These are phyloP conservation scores for Penicillium coffeae DNA, from an alignment of 495 filamentous ascomycete genomes.

Conservation along the genomic window DNA sequence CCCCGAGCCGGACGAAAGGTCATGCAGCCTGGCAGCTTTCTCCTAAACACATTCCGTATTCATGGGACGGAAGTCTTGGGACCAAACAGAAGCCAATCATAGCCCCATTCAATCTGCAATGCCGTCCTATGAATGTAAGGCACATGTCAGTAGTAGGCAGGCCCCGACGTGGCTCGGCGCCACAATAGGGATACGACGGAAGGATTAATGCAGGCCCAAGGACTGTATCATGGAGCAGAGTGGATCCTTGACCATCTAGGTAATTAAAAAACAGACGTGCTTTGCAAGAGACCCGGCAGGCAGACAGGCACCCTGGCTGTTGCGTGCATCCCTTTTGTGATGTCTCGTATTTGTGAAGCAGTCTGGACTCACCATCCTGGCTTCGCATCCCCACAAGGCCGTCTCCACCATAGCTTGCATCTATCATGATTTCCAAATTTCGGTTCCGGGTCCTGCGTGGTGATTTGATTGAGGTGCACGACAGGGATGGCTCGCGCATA, in stretches of 20 bases:
- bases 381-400: neutral
- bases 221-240: slow-evolving; percentile 4
- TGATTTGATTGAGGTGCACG: slow-evolving; percentile 1
- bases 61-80: slow-evolving; percentile 7
- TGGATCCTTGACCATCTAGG: slow-evolving; percentile 12
- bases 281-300: slow-evolving; percentile 3
- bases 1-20: slow-evolving; percentile 4
- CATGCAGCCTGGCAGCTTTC: slow-evolving; percentile 6
- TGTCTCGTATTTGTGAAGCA: slow-evolving; percentile 18
- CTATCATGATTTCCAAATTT: neutral
- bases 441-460: neutral
- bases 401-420: slow-evolving; percentile 6
- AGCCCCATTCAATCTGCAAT: slow-evolving; percentile 7
- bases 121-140: slow-evolving; percentile 27
- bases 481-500: slow-evolving; percentile 8
- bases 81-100: slow-evolving; percentile 21
- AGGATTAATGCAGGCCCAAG: neutral
- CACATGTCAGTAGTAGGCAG: slow-evolving; percentile 22
- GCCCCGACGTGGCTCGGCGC: slow-evolving; percentile 17
- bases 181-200: slow-evolving; percentile 16
- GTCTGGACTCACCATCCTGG: neutral
- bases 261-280: slow-evolving; percentile 16
- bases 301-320: neutral
- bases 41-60: neutral
- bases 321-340: slow-evolving; percentile 21